Percentiles rank a stretch among this genome's conserved stretches.
These are phyloP conservation scores for Cardamine occulta DNA, from an alignment of 345 rosid species.

Conservation along the genomic window DNA sequence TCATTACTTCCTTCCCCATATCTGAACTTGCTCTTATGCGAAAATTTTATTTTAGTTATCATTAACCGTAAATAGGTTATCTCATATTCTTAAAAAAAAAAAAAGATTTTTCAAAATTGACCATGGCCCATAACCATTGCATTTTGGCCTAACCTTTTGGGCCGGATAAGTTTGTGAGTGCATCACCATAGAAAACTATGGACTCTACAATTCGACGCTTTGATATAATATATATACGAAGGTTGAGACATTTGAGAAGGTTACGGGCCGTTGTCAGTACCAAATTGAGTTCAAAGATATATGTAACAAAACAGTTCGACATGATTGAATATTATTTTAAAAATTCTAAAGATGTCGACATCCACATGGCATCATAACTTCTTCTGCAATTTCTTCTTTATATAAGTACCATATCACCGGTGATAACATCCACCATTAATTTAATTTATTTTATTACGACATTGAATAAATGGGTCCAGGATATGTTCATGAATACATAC, in stretches of 20 bases:
- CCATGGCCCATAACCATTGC: background rate
- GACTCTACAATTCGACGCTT: no score
- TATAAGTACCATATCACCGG: background rate
- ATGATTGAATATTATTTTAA: background rate
- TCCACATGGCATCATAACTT: conserved; percentile 5
- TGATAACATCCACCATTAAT: background rate
- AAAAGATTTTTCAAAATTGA: background rate
- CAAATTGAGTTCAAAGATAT: background rate
- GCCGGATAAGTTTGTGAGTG: background rate
- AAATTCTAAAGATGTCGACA: background rate
- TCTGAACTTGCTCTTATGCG: no score
- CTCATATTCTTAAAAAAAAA: no score
- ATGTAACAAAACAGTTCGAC: background rate
- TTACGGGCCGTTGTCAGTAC: background rate
- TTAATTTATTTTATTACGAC: background rate
- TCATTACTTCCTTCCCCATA: no score
- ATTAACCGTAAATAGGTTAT: no score
- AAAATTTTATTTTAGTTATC: no score
- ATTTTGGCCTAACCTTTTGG: background rate
- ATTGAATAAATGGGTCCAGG: background rate
- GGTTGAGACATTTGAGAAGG: background rate
- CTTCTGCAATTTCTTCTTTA: background rate
- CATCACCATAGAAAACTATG: background rate
- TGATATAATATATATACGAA: background rate
- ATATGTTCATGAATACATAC: background rate